phyloP scores from a whole-genome alignment of 2,329 filamentous ascomycete genomes.

The Aspergillus floridensis region DNA sequence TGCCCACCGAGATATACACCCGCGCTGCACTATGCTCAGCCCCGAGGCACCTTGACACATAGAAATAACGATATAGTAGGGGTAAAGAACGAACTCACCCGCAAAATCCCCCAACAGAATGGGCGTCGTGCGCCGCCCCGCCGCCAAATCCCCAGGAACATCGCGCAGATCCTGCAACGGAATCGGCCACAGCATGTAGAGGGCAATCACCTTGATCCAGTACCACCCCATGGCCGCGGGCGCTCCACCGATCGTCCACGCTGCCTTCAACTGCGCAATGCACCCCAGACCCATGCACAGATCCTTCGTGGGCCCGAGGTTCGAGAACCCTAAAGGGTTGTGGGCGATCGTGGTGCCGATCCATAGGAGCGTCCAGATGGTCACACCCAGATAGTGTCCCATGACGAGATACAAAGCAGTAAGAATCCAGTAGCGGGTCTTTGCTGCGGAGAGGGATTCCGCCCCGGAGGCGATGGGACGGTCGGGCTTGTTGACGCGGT shows the following conservation, averaged over 20 bases:
- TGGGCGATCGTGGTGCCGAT: not conserved
- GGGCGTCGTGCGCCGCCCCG: not conserved
- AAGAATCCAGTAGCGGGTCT: not conserved
- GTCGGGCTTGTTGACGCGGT: not conserved
- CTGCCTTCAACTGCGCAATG: not conserved
- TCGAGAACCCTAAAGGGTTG: not conserved
- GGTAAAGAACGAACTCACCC: not conserved
- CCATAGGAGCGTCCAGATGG: not conserved
- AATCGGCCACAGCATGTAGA: not conserved
- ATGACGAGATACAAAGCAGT: not conserved
- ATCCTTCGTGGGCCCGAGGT: not conserved
- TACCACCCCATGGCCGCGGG: not conserved
- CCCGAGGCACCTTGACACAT: no score
- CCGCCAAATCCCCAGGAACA: not conserved
- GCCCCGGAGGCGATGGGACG: not conserved
- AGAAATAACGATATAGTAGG: not conserved
- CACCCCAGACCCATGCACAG: not conserved
- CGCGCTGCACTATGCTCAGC: no score
- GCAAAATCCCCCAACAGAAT: not conserved
- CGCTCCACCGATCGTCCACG: not conserved
- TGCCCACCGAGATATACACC: no score
- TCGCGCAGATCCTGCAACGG: not conserved
- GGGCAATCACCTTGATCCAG: not conserved
- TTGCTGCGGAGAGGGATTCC: not conserved
- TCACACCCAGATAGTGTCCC: not conserved